Evolutionary conservation across 345 rosid genomes (phyloP).

Genomic region (Brassica cretica): DNA sequence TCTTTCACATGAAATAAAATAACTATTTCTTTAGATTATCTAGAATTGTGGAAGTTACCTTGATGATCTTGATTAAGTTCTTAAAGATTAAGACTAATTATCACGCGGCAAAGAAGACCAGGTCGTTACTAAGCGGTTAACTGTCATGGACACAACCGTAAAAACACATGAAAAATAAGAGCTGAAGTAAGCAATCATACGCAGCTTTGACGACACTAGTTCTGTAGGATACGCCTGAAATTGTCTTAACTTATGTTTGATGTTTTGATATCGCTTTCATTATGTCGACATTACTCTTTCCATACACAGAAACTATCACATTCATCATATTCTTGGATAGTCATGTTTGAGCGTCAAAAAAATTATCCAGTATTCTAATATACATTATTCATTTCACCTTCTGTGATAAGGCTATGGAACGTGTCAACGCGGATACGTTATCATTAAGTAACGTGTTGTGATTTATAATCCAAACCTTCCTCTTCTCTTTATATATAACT

Average conservation of each 20-base stretch:
- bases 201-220: background rate
- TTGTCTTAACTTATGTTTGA: background rate
- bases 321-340: background rate
- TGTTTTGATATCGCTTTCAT: background rate
- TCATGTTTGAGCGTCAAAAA: background rate
- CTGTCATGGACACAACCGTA: background rate
- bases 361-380: slow-evolving; percentile 1
- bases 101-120: background rate
- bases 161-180: background rate
- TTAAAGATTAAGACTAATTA: background rate
- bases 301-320: background rate
- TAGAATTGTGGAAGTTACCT: background rate
- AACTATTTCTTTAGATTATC: background rate
- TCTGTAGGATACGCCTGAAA: background rate
- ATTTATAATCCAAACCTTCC: background rate
- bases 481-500: background rate
- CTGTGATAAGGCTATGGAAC: background rate
- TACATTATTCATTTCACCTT: background rate
- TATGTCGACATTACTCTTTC: slow-evolving; percentile 7
- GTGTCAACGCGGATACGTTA: background rate
- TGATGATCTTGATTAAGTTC: background rate
- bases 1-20: background rate
- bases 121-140: background rate
- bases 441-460: background rate
- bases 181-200: background rate